A percentile compares a stretch with the other conserved stretches of the same genome.
Conservation (phyloP, 2,329 filamentous ascomycete genomes). For the Ustulina deusta region DNA sequence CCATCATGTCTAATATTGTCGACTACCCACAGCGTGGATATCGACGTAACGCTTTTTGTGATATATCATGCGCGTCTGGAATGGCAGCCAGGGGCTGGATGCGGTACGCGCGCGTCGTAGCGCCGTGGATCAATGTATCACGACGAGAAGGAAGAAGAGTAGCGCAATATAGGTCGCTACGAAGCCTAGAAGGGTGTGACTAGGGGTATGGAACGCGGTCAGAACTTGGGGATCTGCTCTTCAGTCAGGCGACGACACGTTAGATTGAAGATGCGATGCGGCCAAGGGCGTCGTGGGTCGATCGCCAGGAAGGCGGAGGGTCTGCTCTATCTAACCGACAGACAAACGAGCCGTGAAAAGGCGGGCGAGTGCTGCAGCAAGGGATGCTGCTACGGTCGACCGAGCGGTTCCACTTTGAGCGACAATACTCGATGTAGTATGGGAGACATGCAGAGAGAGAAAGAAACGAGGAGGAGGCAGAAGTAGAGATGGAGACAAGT, state of each 20-base stretch:
- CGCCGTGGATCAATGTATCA: conserved; percentile 5
- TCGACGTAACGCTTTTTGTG: conserved; percentile 60
- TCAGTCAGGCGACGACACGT: conserved; percentile 14
- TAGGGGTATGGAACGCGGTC: conserved; percentile 8
- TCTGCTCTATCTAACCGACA: not conserved
- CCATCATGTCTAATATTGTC: conserved; percentile 72
- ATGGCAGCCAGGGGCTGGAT: conserved; percentile 32
- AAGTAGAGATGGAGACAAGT: conserved; percentile 28
- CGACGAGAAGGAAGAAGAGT: not conserved
- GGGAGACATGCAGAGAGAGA: conserved; percentile 39
- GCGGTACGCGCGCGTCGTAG: conserved; percentile 20
- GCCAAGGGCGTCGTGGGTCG: conserved; percentile 15
- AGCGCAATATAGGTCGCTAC: conserved; percentile 14
- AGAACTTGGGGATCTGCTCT: conserved; percentile 4
- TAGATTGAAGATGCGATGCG: conserved; percentile 6
- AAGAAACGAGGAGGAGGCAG: conserved; percentile 7
- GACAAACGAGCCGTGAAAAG: conserved; percentile 9
- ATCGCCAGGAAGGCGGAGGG: not conserved
- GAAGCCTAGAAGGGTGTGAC: not conserved
- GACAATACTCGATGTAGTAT: conserved; percentile 36
- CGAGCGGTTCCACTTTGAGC: conserved; percentile 35
- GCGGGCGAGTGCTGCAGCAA: conserved; percentile 14
- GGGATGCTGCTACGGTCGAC: conserved; percentile 31
- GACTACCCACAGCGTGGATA: conserved; percentile 71
- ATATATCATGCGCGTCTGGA: conserved; percentile 61